Base-by-base conservation (phyloP, 2,329 filamentous ascomycete genomes). In the Neofusicoccum ribis region DNA sequence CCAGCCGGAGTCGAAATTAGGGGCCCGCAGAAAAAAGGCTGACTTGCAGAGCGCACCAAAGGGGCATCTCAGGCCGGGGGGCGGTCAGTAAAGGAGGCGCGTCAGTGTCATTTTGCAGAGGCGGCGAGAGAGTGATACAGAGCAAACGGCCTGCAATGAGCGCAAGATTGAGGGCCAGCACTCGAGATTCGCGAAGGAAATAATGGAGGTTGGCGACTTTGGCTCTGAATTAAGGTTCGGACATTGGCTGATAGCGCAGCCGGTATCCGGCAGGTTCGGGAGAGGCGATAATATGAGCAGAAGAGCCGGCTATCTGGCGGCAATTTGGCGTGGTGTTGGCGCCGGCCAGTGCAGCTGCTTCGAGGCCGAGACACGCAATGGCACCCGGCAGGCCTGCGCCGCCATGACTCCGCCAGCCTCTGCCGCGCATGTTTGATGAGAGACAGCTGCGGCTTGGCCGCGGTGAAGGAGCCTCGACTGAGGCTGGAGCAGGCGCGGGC, bases 161-260 rank as follows among this genome's bases (percentile, higher is more conserved):
- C 56, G 31, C 56, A 60, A 60, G 39, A 60, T 60, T 60, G 56
- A 37, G 39, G 14, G 31, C 20, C 20, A 2, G 20, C 20, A 20
- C 20, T 2, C 20, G 20, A 20, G 20, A 20, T 20, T 20, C 20
- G 20, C 20, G n/a, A 31, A 31, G 27, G 20, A n/a, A 31, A 27
- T 12, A 14, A 17, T 9, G 36, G 36, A 39, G 39, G 23, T 15
- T 44, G 17, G 20, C 31, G 27, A 51, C 7, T 60, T 56, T 58
- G 54, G 39, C 54, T 44, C 54, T 58, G 54, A 34, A 58, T 31
- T 58, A 58, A 58, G 54, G 54, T 58, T 58, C 54, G 54, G 54
- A 44, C 54, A 58, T 58, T 58, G 54, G 54, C 54, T 58, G 39
- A 58, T 58, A 36, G 52, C 39, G 23, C 41, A 27, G 9, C 56